Conservation (phyloP, 2,329 filamentous ascomycete species). For the Stagonosporopsis chrysanthemi region DNA sequence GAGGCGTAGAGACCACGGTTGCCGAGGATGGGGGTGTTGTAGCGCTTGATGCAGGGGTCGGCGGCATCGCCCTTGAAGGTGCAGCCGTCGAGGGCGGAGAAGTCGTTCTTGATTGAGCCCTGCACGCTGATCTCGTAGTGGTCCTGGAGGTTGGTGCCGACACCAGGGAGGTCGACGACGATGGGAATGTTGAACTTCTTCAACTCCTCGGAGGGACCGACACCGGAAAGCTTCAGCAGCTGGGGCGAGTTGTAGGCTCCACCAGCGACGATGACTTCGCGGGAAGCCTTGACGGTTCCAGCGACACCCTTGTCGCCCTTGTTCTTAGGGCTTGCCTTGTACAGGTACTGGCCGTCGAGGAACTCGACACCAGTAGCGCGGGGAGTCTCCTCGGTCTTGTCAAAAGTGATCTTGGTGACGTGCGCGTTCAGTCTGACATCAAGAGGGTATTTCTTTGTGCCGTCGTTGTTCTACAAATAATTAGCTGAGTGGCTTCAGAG, state of each 20-base stretch:
- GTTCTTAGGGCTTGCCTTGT: slow-evolving; percentile 51
- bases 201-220: slow-evolving; percentile 65
- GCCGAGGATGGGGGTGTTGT: slow-evolving; percentile 52
- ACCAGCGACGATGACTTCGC: slow-evolving; percentile 44
- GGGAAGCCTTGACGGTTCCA: slow-evolving; percentile 44
- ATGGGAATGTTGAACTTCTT: slow-evolving; percentile 61
- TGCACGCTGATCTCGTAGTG: slow-evolving; percentile 62
- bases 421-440: slow-evolving; percentile 67
- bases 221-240: slow-evolving; percentile 68
- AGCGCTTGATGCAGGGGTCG: slow-evolving; percentile 57
- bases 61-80: slow-evolving; percentile 49
- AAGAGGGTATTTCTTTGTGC: slow-evolving; percentile 63
- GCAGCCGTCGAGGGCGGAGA: slow-evolving; percentile 50
- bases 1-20: slow-evolving; percentile 58
- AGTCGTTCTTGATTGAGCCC: slow-evolving; percentile 52
- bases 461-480: slow-evolving; percentile 50
- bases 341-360: slow-evolving; percentile 52
- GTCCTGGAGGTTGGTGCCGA: slow-evolving; percentile 71
- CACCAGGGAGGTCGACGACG: slow-evolving; percentile 65
- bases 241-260: slow-evolving; percentile 71
- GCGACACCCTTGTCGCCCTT: slow-evolving; percentile 45
- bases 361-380: slow-evolving; percentile 57
- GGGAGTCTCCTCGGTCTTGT: slow-evolving; percentile 65
- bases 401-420: slow-evolving; percentile 71
- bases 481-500: neutral